phyloP scores from a whole-genome alignment of 805 yeast genomes.

The Sungouiella thailandica region DNA sequence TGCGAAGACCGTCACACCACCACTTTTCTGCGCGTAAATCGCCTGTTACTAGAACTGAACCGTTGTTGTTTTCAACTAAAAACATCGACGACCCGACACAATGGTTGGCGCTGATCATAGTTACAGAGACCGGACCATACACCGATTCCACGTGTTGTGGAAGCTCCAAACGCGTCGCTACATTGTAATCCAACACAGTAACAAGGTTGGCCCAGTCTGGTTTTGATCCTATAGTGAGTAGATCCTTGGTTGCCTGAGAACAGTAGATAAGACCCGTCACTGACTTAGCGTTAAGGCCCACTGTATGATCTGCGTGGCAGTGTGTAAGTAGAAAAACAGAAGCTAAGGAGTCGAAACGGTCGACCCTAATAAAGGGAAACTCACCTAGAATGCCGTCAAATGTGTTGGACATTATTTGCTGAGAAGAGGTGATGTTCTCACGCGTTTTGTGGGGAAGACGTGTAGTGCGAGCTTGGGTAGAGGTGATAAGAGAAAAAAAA shows the following conservation, averaged over 20 bases:
- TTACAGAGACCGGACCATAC: conserved; percentile 18
- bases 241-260: conserved; percentile 42
- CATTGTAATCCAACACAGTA: conserved; percentile 16
- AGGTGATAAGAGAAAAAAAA: no score
- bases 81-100: conserved; percentile 60
- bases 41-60: conserved; percentile 48
- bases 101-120: conserved; percentile 48
- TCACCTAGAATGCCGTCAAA: conserved; percentile 43
- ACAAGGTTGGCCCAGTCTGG: no score
- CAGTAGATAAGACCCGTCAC: conserved; percentile 44
- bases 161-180: conserved; percentile 15
- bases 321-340: conserved; percentile 41
- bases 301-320: conserved; percentile 50
- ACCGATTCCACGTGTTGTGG: conserved; percentile 15
- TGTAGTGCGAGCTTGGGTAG: no score
- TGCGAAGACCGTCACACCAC: conserved; percentile 39
- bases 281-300: conserved; percentile 39
- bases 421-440: no score
- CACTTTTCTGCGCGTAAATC: conserved; percentile 53
- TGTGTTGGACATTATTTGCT: conserved; percentile 15
- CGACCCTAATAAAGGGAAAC: conserved; percentile 44
- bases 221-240: no score
- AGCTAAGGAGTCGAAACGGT: conserved; percentile 23
- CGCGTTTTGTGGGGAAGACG: no score
- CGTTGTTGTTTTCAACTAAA: conserved; percentile 31